Evolutionary conservation across 768 basidiomycete species (phyloP).

Genomic region (Auriscalpium orientale): DNA sequence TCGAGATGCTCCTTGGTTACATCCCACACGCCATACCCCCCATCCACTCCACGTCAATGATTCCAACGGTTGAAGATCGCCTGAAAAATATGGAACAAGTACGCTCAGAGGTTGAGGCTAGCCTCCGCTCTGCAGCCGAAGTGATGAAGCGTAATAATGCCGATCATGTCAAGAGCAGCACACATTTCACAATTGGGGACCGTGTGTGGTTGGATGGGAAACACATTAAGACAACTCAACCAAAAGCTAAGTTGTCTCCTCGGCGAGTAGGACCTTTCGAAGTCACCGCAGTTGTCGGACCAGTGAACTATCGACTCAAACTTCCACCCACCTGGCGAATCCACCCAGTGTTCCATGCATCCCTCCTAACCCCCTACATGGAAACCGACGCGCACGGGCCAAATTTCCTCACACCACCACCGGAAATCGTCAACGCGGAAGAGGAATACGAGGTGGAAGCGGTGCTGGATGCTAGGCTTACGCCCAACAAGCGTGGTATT

Average conservation of each 20-base stretch:
- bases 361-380: background rate
- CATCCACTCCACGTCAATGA: background rate
- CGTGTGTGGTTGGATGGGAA: constrained; percentile 3
- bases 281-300: constrained; percentile 9
- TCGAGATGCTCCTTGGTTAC: constrained; percentile 15
- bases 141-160: constrained; percentile 1
- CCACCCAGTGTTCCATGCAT: background rate
- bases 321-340: constrained; percentile 4
- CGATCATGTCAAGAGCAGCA: background rate
- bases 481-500: background rate
- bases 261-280: constrained; percentile 11
- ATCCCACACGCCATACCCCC: background rate
- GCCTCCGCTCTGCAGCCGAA: background rate
- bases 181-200: background rate
- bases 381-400: background rate
- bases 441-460: constrained; percentile 14
- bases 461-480: constrained; percentile 10
- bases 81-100: background rate
- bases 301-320: constrained; percentile 5
- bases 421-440: constrained; percentile 1
- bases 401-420: background rate
- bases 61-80: background rate
- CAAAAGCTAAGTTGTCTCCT: constrained; percentile 6
- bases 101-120: background rate
- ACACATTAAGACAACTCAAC: constrained; percentile 2